These are phyloP conservation scores for Alternaria burnsii DNA, from an alignment of 2,329 filamentous ascomycete genomes.

Conservation along the genomic window DNA sequence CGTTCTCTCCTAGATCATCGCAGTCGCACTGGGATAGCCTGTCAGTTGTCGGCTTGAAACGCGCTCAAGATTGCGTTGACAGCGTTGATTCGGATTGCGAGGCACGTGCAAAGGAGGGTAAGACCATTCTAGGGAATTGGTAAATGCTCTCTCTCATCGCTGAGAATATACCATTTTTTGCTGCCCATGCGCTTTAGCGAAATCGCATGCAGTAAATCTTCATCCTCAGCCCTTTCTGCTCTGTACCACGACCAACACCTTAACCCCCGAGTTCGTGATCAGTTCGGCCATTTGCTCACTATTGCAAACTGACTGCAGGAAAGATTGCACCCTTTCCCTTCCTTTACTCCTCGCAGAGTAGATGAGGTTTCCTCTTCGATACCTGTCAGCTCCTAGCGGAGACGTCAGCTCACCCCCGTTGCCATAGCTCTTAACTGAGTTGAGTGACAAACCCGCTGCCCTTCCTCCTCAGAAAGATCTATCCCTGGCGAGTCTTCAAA, in stretches of 20 bases:
- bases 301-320: too few species aligned
- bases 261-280: too few species aligned
- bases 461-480: too few species aligned
- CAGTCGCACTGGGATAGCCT: background rate
- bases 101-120: background rate
- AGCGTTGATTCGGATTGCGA: background rate
- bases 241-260: background rate
- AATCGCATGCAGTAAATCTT: too few species aligned
- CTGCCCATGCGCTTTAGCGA: background rate
- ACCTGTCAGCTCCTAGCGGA: background rate
- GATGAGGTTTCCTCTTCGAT: background rate
- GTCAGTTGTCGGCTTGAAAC: background rate
- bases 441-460: too few species aligned
- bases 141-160: background rate
- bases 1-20: background rate
- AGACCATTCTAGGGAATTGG: background rate
- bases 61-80: background rate
- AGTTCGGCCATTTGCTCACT: too few species aligned
- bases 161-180: background rate
- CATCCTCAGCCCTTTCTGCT: background rate
- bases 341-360: background rate
- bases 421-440: too few species aligned
- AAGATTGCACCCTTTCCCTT: background rate
- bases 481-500: too few species aligned
- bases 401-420: too few species aligned